Evolutionary conservation across 208 protist species (phyloP), one percentile per base, ranked within the genome.

Genomic region (Acanthamoeba lenticulata): DNA sequence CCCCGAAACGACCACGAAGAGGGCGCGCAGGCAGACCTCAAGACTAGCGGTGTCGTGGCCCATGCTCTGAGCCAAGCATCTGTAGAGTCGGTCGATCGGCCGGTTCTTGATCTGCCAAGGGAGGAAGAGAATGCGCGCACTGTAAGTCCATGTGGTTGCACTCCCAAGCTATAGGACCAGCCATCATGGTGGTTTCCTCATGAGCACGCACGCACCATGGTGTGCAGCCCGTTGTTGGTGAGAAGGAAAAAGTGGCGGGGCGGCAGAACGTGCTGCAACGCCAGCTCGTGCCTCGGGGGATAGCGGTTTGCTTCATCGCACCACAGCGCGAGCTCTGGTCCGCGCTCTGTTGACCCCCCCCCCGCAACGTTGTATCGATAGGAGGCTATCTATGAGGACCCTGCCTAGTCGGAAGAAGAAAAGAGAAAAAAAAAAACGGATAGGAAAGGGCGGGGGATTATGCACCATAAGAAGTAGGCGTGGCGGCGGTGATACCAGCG

Each of bases 181-280:
- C 7, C 7, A 57, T 57, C 1, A 57, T 57, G n/a, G n/a, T n/a
- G 45, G 5, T 42, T 44, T 32, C 52, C 91, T 15, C 47, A n/a
- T 11, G 60, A 72, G 6, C 65, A 15, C n/a, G 62, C 21, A 86
- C 65, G 74, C 1, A 85, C 65, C 36, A 95, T 6, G 13, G 83
- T 79, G 55, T 94, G 85, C 0, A 94, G 85, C 11, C 47, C 94
- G 29, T n/a, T 85, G 32, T 94, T 95, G 29, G 74, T 94, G 49
- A 95, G 85, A 69, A 67, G 88, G 36, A 95, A 40, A n/a, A 94
- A 94, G 27, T 94, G 90, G 29, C 94, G 77, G 38, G 62, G 65
- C 11, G 94, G 94, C 49, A 81, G 38, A 5, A 62, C 34, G 29
- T 95, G 89, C 57, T 94, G 85, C 24, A 90, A n/a, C 9, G 55